Base-by-base conservation (phyloP, 495 filamentous ascomycete species). In the Aspergillus wentii region DNA sequence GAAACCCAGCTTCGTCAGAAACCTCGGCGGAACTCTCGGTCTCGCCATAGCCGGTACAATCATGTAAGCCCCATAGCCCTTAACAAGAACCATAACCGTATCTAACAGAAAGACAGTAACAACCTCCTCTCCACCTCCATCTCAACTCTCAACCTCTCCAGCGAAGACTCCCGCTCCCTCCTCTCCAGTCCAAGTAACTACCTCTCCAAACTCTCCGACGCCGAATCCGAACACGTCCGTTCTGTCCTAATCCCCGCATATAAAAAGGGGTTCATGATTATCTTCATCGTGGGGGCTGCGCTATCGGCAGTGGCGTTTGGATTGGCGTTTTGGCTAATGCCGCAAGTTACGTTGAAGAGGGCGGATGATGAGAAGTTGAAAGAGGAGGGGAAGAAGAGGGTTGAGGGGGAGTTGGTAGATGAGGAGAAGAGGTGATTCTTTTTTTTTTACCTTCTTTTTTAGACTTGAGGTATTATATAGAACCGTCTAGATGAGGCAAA, bases 31-130 rank as follows among this genome's bases (percentile, higher is more conserved):
- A 8, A 73, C 72, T 10, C 58, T 78, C 22, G 74, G 71, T 4
- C 61, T 78, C 8, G 72, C 72, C 18, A 60, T 75, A 30, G 65
- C 67, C 8, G 72, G 71, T 11, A 74, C 73, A 21, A 59, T 77
- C 19, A 59, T 77, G 69, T 74, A 50, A 39, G 54, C 16, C 11
- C 33, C 7, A 3, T 21, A 11, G 17, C 5, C 18, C 17, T 34
- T 34, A 50, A 56, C 4, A 11, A 3, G 10, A 11, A 28, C 8
- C 21, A 16, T 33, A 11, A 2, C 26, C 5, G 5, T 15, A n/a
- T 5, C 26, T 29, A 29, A 29, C 11, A 4, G 4, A 35, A 18
- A 2, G 10, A 3, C 20, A 74, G 69, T 19, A 75, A 72, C 45
- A 72, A 74, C 33, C 50, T 71, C 13, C 27, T 74, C 13, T 42